phyloP scores from a whole-genome alignment of 2,329 filamentous ascomycete species.

The Fusarium redolens region DNA sequence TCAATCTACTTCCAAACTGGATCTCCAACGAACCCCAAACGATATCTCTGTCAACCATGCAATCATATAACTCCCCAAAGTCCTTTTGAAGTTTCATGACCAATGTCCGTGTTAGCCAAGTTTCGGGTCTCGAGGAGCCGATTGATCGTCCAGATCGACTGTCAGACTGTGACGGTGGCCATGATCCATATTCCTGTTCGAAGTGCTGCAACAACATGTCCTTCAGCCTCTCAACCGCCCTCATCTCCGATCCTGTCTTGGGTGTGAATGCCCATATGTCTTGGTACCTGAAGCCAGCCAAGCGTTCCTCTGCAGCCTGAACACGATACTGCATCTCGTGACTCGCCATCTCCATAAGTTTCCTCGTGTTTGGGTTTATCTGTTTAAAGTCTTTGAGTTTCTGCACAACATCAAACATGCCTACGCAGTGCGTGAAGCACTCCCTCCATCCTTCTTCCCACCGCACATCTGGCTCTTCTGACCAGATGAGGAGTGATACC shows the following conservation, averaged over 20 bases:
- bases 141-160: slow-evolving; percentile 27
- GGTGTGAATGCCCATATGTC: slow-evolving; percentile 69
- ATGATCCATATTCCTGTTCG: slow-evolving; percentile 65
- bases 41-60: slow-evolving; percentile 74
- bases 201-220: slow-evolving; percentile 72
- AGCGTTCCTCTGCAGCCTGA: slow-evolving; percentile 69
- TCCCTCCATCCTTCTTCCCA: slow-evolving; percentile 77
- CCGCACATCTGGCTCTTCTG: slow-evolving; percentile 69
- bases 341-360: slow-evolving; percentile 70
- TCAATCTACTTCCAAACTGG: slow-evolving; percentile 71
- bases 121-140: slow-evolving; percentile 54
- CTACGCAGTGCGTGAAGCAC: slow-evolving; percentile 73
- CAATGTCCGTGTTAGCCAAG: slow-evolving; percentile 71
- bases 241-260: slow-evolving; percentile 60
- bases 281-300: slow-evolving; percentile 68
- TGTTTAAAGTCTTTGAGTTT: slow-evolving; percentile 65
- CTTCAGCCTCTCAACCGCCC: slow-evolving; percentile 69
- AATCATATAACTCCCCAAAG: slow-evolving; percentile 77
- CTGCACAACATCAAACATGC: slow-evolving; percentile 69
- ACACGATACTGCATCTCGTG: slow-evolving; percentile 72
- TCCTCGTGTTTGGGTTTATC: slow-evolving; percentile 70
- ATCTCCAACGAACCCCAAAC: slow-evolving; percentile 73
- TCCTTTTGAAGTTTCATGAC: slow-evolving; percentile 70
- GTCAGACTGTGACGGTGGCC: slow-evolving; percentile 59
- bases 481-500: slow-evolving; percentile 72